These are phyloP conservation scores for Gynochthodes officinalis DNA, from an alignment of 257 asterid species.

Conservation along the genomic window DNA sequence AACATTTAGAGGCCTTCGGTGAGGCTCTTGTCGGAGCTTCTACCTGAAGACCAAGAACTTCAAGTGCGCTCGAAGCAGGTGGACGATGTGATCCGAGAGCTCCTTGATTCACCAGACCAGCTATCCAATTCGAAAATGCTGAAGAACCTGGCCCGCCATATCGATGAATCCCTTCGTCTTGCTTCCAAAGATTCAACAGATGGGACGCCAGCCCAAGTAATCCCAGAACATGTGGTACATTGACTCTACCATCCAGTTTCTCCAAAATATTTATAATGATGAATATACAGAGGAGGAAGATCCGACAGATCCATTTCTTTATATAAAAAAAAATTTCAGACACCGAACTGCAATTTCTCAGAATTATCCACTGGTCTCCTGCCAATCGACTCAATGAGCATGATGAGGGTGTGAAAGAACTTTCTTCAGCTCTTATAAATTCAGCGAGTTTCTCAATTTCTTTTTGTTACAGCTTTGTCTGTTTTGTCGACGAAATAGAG, in stretches of 20 bases:
- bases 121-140: not conserved
- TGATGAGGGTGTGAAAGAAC: not conserved
- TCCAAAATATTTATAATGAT: not conserved
- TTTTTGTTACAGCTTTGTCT: not conserved
- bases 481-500: not conserved
- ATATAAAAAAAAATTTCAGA: not conserved
- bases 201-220: too few species aligned
- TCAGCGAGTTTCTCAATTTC: not conserved
- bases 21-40: not conserved
- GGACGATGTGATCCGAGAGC: not conserved
- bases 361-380: not conserved
- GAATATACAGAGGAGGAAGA: not conserved
- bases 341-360: not conserved
- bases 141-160: not conserved
- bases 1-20: conserved; percentile 2
- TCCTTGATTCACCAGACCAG: not conserved
- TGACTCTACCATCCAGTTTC: not conserved
- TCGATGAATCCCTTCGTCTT: not conserved
- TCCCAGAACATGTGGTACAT: not conserved
- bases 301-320: not conserved
- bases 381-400: not conserved
- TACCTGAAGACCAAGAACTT: not conserved
- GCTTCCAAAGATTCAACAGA: too few species aligned
- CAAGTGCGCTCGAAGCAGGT: not conserved
- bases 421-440: not conserved